Base-by-base conservation (phyloP, 2,329 filamentous ascomycete species). In the Penicillium sp. region DNA sequence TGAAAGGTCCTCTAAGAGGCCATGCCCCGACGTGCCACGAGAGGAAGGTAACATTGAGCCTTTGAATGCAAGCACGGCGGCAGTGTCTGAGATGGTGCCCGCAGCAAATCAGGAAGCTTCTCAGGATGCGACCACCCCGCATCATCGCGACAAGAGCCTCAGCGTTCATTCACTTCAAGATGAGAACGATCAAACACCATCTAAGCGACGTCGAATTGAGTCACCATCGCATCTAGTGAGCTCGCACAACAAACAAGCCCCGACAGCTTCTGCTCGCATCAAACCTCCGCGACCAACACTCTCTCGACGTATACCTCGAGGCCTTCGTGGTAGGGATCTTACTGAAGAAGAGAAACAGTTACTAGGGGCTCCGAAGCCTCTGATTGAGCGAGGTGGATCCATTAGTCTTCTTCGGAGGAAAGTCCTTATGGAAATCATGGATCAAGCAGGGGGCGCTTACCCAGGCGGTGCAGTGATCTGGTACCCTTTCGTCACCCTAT, bases 401-500 rank as follows among this genome's bases (percentile, higher is more conserved):
- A 67, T 81, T 38, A 70, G 70, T 21, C 64, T 76, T 43, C 67
- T 78, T 38, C 75, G 81, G 29, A 75, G 72, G 48, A 77, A 77
- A 16, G 79, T 85, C 29, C 71, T 86, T 3, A 67, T 83, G 64
- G 76, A 83, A 24, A 79, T 86, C 38, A 63, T 86, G 11, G 72
- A 81, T 42, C 74, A 77, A 45, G 80, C 79, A 50, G 75, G 76
- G 43, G 84, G 84, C 7, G 78, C 81, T 3, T 85, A 81, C 49
- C 82, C 83, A 3, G 75, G 80, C 36, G 77, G 81, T 22, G 73
- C 73, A 42, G 82, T 84, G 58, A 74, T 86, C n/a, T 78, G 76
- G 67, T 75, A 78, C 57, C 79, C 83, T 8, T 85, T 84, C 58
- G 70, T 75, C 13, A 77, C 77, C 3, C 70, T 77, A 14, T 87